Base-by-base conservation (phyloP, 2,329 filamentous ascomycete genomes). In the Sarocladium brachiariae region DNA sequence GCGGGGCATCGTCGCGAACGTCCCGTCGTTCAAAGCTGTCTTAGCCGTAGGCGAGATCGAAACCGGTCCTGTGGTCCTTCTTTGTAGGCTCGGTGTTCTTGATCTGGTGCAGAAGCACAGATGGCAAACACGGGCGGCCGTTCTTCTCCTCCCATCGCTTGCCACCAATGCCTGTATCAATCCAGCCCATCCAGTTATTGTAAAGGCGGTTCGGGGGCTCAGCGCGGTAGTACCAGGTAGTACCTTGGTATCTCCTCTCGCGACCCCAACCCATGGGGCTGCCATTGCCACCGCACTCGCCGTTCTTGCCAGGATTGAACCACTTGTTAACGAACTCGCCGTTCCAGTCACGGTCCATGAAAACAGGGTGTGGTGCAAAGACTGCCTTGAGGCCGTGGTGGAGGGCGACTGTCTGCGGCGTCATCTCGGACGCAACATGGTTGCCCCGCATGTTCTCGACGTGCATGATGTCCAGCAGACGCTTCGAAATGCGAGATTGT, bases 391-490 rank as follows among this genome's bases (percentile, higher is more conserved):
- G 72, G 5, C 88, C 87, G 62, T 93, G 86, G 55, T 89, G 79
- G 16, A 92, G 74, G 0, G 86, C 81, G 23, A 85, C 78, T 0
- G 85, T 85, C 51, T 86, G 83, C 1, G 86, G 81, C 53, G 83
- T 86, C 86, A 92, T 90, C 63, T 92, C 87, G 0, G 86, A 87
- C 52, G 84, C 86, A 59, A 91, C 82, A 61, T 89, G 86, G 59
- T 86, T 85, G 55, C 86, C 84, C 13, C 78, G 75, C 55, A 85
- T 73, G 50, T 87, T 87, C 64, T 91, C 88, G 30, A 81, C 76
- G 61, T 92, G 86, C 86, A 91, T 91, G 54, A 83, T 76, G 57
- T 88, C 78, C 30, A 92, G 72, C 2, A 92, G 73, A 24, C 77
- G 77, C 62, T 83, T 85, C 14, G 86, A 90, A 7, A 89, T 71